Percentiles rank a stretch among this genome's conserved stretches.
Evolutionary conservation across 352 stramenopile species (phyloP).

Genomic region (Phytophthora pini): DNA sequence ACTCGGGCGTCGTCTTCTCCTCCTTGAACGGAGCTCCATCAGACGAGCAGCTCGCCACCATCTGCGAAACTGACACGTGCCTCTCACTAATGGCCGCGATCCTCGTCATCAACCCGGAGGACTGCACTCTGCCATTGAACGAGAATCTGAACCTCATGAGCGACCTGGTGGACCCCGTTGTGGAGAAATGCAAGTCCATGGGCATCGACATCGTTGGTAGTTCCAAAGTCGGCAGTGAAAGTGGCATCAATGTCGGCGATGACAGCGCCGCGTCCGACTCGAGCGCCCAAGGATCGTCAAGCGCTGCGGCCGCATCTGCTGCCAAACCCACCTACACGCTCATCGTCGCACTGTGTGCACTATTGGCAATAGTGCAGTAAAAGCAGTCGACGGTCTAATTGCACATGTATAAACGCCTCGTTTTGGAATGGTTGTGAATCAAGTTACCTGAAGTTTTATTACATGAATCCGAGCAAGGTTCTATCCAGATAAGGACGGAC

Average conservation of each 20-base stretch:
- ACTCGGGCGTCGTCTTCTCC: conserved; percentile 33
- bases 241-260: conserved; percentile 26
- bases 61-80: conserved; percentile 41
- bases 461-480: too few species aligned
- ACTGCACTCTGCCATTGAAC: conserved; percentile 46
- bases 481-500: conserved; percentile 2
- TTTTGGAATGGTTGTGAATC: too few species aligned
- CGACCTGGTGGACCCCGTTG: conserved; percentile 48
- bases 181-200: conserved; percentile 41
- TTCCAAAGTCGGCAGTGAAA: conserved; percentile 26
- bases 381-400: background rate
- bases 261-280: conserved; percentile 26
- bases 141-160: conserved; percentile 48
- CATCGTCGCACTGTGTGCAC: background rate
- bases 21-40: conserved; percentile 27
- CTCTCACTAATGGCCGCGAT: conserved; percentile 42
- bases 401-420: too few species aligned
- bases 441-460: too few species aligned
- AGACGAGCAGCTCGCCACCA: conserved; percentile 33
- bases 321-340: background rate
- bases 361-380: conserved; percentile 2
- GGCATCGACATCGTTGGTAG: conserved; percentile 37
- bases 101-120: conserved; percentile 37
- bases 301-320: conserved; percentile 1
- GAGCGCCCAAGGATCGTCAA: conserved; percentile 24